Evolutionary conservation across 495 filamentous ascomycete genomes (phyloP).

Genomic region (Trypethelium eluteriae): DNA sequence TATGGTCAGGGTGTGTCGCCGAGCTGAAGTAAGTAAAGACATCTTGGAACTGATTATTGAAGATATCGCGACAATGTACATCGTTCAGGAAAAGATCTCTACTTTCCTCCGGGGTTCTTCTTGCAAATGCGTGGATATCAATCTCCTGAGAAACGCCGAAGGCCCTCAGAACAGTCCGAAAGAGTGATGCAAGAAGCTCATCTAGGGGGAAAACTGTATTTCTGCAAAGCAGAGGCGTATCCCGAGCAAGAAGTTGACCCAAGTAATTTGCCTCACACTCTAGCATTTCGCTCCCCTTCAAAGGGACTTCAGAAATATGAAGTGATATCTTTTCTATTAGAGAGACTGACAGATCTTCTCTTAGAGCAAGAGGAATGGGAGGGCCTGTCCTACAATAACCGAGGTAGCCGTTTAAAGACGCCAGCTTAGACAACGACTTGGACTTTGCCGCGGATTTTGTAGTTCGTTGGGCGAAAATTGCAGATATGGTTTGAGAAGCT

Average conservation of each 20-base stretch:
- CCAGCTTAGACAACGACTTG: neutral
- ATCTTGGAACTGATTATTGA: slow-evolving; percentile 6
- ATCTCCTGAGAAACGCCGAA: neutral
- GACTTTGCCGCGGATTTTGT: neutral
- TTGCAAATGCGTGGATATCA: neutral
- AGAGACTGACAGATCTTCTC: neutral
- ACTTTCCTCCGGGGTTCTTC: neutral
- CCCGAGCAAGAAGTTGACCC: slow-evolving; percentile 4
- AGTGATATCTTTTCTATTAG: neutral
- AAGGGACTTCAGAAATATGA: slow-evolving; percentile 44
- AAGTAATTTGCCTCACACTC: slow-evolving; percentile 7
- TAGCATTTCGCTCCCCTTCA: slow-evolving; percentile 19
- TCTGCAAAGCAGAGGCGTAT: slow-evolving; percentile 15
- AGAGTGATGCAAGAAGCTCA: neutral
- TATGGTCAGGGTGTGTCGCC: neutral
- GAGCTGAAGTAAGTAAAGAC: slow-evolving; percentile 6
- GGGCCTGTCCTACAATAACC: neutral
- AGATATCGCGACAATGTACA: neutral
- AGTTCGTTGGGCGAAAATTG: neutral
- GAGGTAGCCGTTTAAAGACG: neutral
- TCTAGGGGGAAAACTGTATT: slow-evolving; percentile 12
- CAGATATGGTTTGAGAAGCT: neutral
- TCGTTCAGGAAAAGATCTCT: neutral
- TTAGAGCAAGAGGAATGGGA: neutral
- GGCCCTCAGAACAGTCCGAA: neutral